These are phyloP conservation scores for Chalara sp. DNA, from an alignment of 2,329 filamentous ascomycete species.

Conservation along the genomic window DNA sequence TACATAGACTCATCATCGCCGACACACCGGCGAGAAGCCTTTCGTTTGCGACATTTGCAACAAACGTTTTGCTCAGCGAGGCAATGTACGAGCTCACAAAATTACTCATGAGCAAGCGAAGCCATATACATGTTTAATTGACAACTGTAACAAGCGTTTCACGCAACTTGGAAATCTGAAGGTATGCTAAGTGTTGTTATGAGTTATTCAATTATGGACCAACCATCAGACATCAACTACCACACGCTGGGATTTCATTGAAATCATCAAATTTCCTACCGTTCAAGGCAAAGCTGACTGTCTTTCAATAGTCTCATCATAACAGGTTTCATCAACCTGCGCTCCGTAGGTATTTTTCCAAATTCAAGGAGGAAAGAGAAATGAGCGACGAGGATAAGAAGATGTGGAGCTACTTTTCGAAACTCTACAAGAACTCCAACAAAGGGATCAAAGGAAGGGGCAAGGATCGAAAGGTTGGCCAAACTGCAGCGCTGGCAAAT, in stretches of 20 bases:
- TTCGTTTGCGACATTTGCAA: slow-evolving; percentile 74
- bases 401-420: slow-evolving; percentile 77
- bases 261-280: slow-evolving; percentile 6
- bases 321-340: slow-evolving; percentile 73
- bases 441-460: slow-evolving; percentile 97
- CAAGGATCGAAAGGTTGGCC: slow-evolving; percentile 64
- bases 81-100: slow-evolving; percentile 78
- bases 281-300: slow-evolving; percentile 6
- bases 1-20: slow-evolving; percentile 70
- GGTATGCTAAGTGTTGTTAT: slow-evolving; percentile 36
- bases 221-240: no score
- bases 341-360: no score
- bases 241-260: background rate
- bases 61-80: slow-evolving; percentile 77
- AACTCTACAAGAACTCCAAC: slow-evolving; percentile 95
- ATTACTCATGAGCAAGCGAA: slow-evolving; percentile 73
- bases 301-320: slow-evolving; percentile 63
- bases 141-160: slow-evolving; percentile 81
- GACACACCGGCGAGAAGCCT: slow-evolving; percentile 82
- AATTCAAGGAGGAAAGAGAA: no score
- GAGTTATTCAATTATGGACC: background rate
- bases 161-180: slow-evolving; percentile 90
- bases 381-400: slow-evolving; percentile 66
- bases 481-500: no score
- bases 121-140: slow-evolving; percentile 73